phyloP scores from a whole-genome alignment of 306 rosid genomes.

The Rosa persica region DNA sequence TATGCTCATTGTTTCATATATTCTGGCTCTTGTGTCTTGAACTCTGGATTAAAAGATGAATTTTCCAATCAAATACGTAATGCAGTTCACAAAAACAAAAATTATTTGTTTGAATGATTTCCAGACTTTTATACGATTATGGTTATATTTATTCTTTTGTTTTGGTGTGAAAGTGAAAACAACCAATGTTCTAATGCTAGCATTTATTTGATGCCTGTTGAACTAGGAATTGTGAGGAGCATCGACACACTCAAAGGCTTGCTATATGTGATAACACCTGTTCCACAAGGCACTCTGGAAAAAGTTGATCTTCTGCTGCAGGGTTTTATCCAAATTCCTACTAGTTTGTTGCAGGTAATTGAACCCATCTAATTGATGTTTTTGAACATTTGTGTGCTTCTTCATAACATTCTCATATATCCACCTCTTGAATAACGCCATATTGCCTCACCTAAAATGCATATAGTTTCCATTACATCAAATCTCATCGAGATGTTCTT shows the following conservation, averaged over 20 bases:
- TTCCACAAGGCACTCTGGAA: slow-evolving; percentile 65
- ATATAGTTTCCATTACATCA: background rate
- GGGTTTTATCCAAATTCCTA: slow-evolving; percentile 84
- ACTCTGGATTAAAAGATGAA: background rate
- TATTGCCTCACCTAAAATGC: background rate
- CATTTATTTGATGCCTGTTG: slow-evolving; percentile 30
- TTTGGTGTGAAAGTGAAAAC: background rate
- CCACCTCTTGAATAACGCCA: background rate
- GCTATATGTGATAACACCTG: slow-evolving; percentile 84
- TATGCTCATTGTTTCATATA: background rate
- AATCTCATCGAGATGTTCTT: background rate
- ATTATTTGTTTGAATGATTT: background rate
- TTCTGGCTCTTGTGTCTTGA: background rate
- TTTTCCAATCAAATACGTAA: background rate
- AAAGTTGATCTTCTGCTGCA: slow-evolving; percentile 74
- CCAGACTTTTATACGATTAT: background rate
- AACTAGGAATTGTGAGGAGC: slow-evolving; percentile 88
- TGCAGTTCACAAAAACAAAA: background rate
- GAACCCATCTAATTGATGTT: slow-evolving; percentile 6
- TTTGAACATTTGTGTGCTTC: slow-evolving; percentile 7
- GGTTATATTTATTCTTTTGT: background rate
- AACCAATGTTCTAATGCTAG: background rate
- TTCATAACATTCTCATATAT: background rate
- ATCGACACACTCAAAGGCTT: slow-evolving; percentile 69
- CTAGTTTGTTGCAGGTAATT: slow-evolving; percentile 75